phyloP scores from a whole-genome alignment of 345 rosid species.

The Lagerstroemia speciosa region DNA sequence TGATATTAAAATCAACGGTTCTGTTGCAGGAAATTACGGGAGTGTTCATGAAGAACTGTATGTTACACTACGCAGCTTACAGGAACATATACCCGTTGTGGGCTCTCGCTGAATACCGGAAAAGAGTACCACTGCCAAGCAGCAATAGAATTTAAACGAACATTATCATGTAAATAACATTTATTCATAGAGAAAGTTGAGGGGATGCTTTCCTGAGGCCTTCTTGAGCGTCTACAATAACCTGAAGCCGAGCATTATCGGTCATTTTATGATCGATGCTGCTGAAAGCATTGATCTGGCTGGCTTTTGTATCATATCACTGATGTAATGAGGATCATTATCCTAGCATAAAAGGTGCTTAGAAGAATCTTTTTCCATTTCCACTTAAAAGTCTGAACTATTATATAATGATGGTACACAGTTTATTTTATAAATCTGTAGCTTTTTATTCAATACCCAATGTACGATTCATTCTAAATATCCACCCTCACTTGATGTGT shows the following conservation, averaged over 20 bases:
- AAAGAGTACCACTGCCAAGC: constrained; percentile 17
- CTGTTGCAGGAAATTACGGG: constrained; percentile 32
- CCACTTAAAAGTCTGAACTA: no score
- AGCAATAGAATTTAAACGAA: neutral
- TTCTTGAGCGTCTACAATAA: neutral
- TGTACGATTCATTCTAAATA: no score
- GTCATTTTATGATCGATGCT: neutral
- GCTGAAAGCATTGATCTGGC: neutral
- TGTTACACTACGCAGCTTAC: no score
- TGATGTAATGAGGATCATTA: neutral
- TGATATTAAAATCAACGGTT: neutral
- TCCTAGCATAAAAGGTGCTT: neutral
- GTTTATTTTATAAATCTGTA: no score
- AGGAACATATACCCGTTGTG: constrained; percentile 37
- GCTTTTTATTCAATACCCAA: no score
- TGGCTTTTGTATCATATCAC: neutral
- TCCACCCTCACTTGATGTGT: no score
- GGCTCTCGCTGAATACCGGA: constrained; percentile 38
- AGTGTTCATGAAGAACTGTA: constrained; percentile 33
- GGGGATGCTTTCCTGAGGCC: neutral
- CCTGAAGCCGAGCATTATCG: neutral
- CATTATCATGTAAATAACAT: neutral
- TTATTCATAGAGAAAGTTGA: neutral
- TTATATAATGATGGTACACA: no score
- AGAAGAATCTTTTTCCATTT: no score